Percentiles rank a stretch among this genome's conserved stretches.
phyloP scores from a whole-genome alignment of 2,329 filamentous ascomycete genomes.

The Sporothrix phasma region DNA sequence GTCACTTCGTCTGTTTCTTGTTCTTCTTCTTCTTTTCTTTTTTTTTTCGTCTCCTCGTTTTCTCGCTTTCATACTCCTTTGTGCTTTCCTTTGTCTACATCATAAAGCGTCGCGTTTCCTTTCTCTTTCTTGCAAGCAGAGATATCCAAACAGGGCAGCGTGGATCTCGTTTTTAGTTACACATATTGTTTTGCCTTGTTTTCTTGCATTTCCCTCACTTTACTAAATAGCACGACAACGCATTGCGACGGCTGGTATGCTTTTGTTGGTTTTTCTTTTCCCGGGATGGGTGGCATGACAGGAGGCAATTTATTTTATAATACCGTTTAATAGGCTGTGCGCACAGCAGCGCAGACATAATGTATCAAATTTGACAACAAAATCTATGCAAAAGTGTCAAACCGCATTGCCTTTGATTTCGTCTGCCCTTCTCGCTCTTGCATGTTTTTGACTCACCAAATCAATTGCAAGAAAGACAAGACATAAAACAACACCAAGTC shows the following conservation, averaged over 20 bases:
- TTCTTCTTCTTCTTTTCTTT: background rate
- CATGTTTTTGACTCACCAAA: too few relatives aligned
- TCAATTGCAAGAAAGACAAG: too few relatives aligned
- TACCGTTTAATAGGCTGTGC: conserved; percentile 1
- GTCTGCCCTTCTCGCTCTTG: too few relatives aligned
- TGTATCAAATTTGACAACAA: background rate
- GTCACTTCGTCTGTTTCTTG: background rate
- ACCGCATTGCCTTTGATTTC: too few relatives aligned
- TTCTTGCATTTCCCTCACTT: background rate
- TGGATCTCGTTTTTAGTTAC: background rate
- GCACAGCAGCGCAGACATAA: background rate
- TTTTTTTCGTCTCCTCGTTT: background rate
- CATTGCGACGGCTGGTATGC: background rate
- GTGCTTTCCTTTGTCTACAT: background rate
- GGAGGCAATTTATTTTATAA: background rate
- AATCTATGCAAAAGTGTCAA: too few relatives aligned
- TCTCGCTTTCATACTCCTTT: too few relatives aligned
- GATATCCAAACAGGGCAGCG: conserved; percentile 10
- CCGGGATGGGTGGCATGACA: background rate
- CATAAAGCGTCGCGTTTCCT: conserved; percentile 10
- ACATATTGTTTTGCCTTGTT: background rate
- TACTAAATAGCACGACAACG: background rate
- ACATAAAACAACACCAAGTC: too few relatives aligned
- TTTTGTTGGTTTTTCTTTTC: background rate
- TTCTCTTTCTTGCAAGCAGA: background rate